Evolutionary conservation across 805 yeast species (phyloP), one percentile per base, ranked within the genome.

Genomic region (Pichia nanzhaoensis): DNA sequence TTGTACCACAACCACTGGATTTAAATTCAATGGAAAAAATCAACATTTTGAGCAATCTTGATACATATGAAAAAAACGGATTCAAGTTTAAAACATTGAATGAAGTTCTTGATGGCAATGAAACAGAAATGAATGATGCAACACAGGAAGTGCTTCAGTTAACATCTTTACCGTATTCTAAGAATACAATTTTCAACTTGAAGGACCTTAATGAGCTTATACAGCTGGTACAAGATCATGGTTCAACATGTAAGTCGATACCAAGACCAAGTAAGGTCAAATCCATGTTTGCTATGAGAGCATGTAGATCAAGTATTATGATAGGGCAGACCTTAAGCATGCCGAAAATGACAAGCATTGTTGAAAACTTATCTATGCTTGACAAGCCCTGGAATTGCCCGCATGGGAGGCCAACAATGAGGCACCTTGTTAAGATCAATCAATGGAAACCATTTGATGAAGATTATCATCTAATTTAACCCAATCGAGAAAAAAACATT

Each of bases 341-440:
- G 27, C 68, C 61, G 8, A 74, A 78, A 7, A 93, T 93, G 99
- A 59, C 63, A 2, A 66, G 57, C 33, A 78, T 93, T 2, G 90
- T 93, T 5, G 59, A 66, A 27, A 74, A 88, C 56, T 66, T 93
- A 42, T 77, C 91, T 12, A 67, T 61, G 0, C 68, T 93, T 33
- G 90, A 88, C 50, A 86, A 87, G 58, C 99, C 99, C 0, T 93
- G 99, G 99, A 84, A 82, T 55, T 80, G 89, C 57, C 99, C 99
- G 0, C 99, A 93, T 64, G 99, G 99, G 0, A 69, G 99, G 51
- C 99, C 99, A 0, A 93, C 99, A 1, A 80, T 93, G 84, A 73
- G 99, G 45, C 97, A 91, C 63, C 68, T 91, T 47, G 77, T 82
- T 48, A 88, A 85, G 45, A 57, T 82, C 33, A 61, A 67, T 35